Evolutionary conservation across 225 moss, liverwort and hornwort species (phyloP).

Genomic region (Pseudisothecium myosuroides): DNA sequence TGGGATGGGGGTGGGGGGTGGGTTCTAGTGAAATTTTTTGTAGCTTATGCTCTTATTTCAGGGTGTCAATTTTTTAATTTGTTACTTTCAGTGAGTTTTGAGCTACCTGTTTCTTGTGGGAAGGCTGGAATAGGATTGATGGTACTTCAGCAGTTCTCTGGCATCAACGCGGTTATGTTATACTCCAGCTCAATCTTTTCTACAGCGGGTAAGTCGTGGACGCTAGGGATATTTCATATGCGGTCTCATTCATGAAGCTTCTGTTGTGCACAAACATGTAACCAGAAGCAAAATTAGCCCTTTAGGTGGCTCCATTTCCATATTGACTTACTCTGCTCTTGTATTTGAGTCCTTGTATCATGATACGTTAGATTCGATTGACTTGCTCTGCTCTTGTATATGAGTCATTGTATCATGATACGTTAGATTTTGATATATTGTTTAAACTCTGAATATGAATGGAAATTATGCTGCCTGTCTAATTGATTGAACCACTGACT

Average conservation of each 20-base stretch:
- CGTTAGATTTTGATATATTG: not conserved
- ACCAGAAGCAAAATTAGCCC: not conserved
- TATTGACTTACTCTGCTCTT: not conserved
- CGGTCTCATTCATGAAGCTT: not conserved
- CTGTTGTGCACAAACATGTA: not conserved
- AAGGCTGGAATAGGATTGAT: conserved; percentile 78
- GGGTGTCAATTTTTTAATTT: not conserved
- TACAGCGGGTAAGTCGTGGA: conserved; percentile 39
- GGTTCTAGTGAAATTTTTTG: not conserved
- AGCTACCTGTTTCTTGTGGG: not conserved
- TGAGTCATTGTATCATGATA: not conserved
- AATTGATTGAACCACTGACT: not conserved
- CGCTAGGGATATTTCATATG: not conserved
- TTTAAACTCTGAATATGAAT: not conserved
- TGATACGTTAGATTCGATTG: not conserved
- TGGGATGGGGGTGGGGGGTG: not conserved
- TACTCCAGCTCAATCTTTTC: conserved; percentile 60
- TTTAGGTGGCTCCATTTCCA: not conserved
- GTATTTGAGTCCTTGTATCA: not conserved
- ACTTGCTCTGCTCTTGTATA: not conserved
- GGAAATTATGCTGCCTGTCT: not conserved
- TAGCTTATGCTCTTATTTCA: not conserved
- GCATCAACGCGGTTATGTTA: conserved; percentile 82
- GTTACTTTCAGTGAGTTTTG: not conserved
- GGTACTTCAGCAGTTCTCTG: conserved; percentile 62